phyloP scores from a whole-genome alignment of 306 rosid species.

The Glycine latifolia region DNA sequence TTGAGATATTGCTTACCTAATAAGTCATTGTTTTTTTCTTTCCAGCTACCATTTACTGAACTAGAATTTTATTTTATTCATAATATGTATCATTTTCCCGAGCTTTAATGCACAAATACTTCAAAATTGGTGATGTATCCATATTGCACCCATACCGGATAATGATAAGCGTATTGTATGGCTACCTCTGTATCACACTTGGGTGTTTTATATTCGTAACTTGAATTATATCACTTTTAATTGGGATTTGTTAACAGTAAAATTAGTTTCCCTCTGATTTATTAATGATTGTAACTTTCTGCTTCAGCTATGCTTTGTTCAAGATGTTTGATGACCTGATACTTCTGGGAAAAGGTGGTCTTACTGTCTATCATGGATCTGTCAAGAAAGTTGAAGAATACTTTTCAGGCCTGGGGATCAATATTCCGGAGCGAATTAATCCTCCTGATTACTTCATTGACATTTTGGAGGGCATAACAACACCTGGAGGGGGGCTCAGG shows the following conservation, averaged over 20 bases:
- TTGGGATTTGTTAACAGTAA: constrained; percentile 5
- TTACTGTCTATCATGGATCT: constrained; percentile 92
- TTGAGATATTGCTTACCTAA: constrained; percentile 20
- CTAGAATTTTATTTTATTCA: background rate
- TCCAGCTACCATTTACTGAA: background rate
- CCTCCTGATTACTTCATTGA: constrained; percentile 97
- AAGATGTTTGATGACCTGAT: constrained; percentile 96
- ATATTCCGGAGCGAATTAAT: constrained; percentile 82
- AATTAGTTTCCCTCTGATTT: constrained; percentile 25
- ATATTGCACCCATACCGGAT: too few relatives aligned
- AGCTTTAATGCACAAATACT: background rate
- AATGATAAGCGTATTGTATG: too few relatives aligned
- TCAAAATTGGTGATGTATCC: background rate
- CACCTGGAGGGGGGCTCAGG: constrained; percentile 62
- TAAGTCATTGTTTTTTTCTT: background rate
- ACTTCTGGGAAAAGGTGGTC: constrained; percentile 99
- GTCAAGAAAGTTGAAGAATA: constrained; percentile 81
- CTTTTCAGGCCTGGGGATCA: constrained; percentile 80
- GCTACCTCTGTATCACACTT: background rate
- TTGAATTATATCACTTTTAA: background rate
- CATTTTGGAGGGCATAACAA: constrained; percentile 83
- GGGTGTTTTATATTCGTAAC: constrained; percentile 2
- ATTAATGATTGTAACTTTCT: constrained; percentile 43
- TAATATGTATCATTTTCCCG: background rate
- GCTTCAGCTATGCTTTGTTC: constrained; percentile 89